Evolutionary conservation across 176 grass and related monocot species (phyloP), one percentile per base, ranked within the genome.

Genomic region (Lolium rigidum): DNA sequence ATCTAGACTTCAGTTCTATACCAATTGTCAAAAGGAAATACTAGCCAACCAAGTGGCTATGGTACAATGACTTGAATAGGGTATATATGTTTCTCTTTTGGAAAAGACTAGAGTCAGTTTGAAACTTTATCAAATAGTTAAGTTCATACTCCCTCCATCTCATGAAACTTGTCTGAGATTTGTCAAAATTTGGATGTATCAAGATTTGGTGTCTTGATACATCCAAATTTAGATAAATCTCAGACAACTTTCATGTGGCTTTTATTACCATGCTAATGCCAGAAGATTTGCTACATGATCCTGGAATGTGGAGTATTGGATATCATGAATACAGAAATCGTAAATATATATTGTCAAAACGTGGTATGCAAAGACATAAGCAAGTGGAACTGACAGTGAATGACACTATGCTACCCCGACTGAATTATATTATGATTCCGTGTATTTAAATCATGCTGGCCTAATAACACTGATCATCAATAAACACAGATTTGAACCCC

Each of bases 301-400:
- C 43, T 84, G 49, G 57, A 76, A 50, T 21, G 12, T 43, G 73
- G 26, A 37, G 60, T 15, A 59, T 11, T 84, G 25, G 12, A 76
- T 41, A 84, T 48, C 16, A 11, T 7, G 4, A 51, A 84, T 25
- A 76, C 57, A 65, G 25, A 51, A 50, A 22, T 77, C 18, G 7
- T 74, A 85, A 77, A 85, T 21, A 66, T 63, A 84, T 65, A 54
- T 66, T 51, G 25, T 47, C 26, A 84, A 76, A 47, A 35, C 46
- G 10, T 73, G 13, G 26, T 54, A 54, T 77, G 62, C 31, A 20
- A 76, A 65, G 61, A 54, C 21, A 69, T 77, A 51, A 67, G 26
- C 10, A 48, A 63, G 56, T 49, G 41, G 61, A 76, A 84, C 47
- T 84, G 57, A 11, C 31, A 70, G 39, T 63, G 24, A 21, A 52